Conservation (phyloP, 768 basidiomycete genomes). For the Fomitopsis serialis region DNA sequence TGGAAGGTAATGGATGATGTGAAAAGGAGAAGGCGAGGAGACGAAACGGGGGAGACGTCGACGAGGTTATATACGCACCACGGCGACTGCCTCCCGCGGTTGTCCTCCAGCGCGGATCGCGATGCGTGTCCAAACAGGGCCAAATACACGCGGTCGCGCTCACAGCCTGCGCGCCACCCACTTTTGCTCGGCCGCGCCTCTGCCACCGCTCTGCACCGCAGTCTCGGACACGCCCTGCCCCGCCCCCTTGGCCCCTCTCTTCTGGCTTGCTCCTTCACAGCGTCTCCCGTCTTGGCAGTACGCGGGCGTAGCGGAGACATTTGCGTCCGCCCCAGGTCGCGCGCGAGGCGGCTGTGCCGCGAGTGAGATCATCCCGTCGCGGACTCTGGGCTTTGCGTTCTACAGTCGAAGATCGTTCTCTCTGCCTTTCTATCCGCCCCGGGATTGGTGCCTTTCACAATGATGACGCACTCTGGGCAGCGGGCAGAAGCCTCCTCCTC, state of each 20-base stretch:
- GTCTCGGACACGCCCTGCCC: no score
- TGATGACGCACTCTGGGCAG: background rate
- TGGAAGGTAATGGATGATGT: background rate
- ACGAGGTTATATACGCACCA: background rate
- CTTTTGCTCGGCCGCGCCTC: background rate
- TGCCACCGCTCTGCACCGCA: no score
- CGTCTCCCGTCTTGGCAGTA: no score
- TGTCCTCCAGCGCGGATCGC: conserved; percentile 3
- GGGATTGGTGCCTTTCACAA: no score
- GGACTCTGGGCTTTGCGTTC: background rate
- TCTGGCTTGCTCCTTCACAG: no score
- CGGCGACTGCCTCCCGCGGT: background rate
- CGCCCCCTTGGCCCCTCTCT: no score
- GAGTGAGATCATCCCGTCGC: background rate
- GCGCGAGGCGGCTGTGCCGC: background rate
- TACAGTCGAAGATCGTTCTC: background rate
- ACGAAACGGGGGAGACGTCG: background rate
- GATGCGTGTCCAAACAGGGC: background rate
- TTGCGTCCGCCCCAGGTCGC: no score
- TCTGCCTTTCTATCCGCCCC: no score
- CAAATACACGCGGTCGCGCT: background rate
- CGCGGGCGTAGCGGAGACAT: no score
- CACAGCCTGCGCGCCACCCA: background rate
- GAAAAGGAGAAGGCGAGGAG: background rate
- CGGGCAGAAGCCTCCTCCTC: background rate